Conservation (phyloP, 345 rosid genomes). For the Lepidium didymum region DNA sequence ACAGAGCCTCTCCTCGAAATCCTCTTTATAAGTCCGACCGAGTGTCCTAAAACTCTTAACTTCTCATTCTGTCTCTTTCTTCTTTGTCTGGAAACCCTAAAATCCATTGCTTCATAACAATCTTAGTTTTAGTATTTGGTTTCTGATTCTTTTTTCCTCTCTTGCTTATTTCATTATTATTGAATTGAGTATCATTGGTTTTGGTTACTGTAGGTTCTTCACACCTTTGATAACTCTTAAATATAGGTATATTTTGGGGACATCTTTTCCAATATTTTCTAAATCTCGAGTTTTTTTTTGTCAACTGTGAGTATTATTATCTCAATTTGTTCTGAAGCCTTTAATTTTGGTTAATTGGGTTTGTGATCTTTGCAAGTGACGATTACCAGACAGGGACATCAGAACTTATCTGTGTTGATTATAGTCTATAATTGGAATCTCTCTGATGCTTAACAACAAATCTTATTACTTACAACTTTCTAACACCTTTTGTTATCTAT, state of each 20-base stretch:
- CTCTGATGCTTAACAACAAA: conserved; percentile 28
- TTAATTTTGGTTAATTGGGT: background rate
- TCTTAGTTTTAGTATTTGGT: background rate
- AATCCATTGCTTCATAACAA: background rate
- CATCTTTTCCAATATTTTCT: no score
- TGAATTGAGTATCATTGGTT: background rate
- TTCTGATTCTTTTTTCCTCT: background rate
- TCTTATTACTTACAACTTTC: background rate
- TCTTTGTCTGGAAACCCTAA: background rate
- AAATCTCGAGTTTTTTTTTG: background rate
- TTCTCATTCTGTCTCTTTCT: background rate
- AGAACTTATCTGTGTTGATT: conserved; percentile 37
- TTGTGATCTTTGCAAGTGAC: conserved; percentile 42
- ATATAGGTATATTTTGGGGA: no score
- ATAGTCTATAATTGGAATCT: conserved; percentile 31
- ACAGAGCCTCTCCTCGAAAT: background rate
- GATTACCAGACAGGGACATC: conserved; percentile 90
- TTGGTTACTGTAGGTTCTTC: background rate
- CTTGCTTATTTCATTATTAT: background rate
- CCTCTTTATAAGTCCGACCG: background rate
- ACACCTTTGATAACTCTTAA: no score
- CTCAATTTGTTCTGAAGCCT: background rate
- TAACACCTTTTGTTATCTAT: background rate
- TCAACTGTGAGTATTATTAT: background rate
- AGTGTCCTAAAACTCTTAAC: background rate